phyloP scores from a whole-genome alignment of 257 asterid genomes.

The Rauvolfia tetraphylla region DNA sequence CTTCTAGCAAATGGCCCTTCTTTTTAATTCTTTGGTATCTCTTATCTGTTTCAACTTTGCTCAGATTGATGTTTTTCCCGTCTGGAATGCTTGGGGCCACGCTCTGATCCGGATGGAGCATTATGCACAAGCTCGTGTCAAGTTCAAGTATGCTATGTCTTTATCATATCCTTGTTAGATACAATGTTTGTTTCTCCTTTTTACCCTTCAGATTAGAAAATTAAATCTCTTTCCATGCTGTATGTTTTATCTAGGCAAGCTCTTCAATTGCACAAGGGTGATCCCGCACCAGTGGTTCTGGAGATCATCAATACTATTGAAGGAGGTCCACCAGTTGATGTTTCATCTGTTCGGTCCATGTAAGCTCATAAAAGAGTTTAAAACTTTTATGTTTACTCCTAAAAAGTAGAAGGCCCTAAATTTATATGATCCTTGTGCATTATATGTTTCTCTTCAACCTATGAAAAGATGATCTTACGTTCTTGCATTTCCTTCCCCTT shows the following conservation, averaged over 20 bases:
- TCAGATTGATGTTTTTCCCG: slow-evolving; percentile 92
- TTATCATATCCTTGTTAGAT: slow-evolving; percentile 1
- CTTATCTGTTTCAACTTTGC: slow-evolving; percentile 10
- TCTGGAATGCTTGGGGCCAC: slow-evolving; percentile 97
- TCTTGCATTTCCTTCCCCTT: not conserved
- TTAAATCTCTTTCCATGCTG: slow-evolving; percentile 5
- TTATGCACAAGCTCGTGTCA: slow-evolving; percentile 95
- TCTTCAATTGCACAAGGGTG: slow-evolving; percentile 85
- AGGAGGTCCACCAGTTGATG: slow-evolving; percentile 97
- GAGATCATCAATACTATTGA: slow-evolving; percentile 89
- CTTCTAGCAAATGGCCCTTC: not conserved
- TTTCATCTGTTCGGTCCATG: slow-evolving; percentile 94
- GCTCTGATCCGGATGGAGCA: slow-evolving; percentile 93
- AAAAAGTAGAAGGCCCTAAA: not conserved
- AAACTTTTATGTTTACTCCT: not conserved
- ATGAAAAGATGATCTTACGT: not conserved
- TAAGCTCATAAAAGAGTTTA: slow-evolving; percentile 41
- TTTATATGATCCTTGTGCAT: not conserved
- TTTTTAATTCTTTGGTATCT: not conserved
- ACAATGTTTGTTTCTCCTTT: slow-evolving; percentile 3
- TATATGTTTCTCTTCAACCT: not conserved
- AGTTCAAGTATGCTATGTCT: slow-evolving; percentile 64
- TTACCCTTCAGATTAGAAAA: not conserved
- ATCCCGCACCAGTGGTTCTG: slow-evolving; percentile 63
- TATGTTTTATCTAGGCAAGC: slow-evolving; percentile 77